phyloP scores from a whole-genome alignment of 805 yeast species.

The Komagataella mondaviorum region DNA sequence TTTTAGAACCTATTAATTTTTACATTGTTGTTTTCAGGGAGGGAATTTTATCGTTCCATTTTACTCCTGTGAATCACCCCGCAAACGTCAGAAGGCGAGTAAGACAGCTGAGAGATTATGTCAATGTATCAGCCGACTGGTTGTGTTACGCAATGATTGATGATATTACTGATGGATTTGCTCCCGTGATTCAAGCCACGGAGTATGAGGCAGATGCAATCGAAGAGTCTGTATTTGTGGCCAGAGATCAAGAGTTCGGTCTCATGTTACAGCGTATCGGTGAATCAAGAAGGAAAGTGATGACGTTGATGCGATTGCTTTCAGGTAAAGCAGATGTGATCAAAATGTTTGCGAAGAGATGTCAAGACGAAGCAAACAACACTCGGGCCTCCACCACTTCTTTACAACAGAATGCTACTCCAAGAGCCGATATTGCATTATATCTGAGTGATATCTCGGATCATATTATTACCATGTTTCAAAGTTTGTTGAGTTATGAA shows the following conservation, averaged over 20 bases:
- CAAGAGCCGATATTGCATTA: constrained; percentile 83
- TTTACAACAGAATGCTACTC: constrained; percentile 26
- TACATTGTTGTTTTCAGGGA: constrained; percentile 60
- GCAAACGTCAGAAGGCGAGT: constrained; percentile 76
- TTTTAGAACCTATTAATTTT: constrained; percentile 66
- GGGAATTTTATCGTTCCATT: constrained; percentile 59
- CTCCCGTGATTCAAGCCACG: constrained; percentile 64
- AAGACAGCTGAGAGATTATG: constrained; percentile 65
- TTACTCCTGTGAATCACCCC: constrained; percentile 52
- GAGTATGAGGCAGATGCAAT: constrained; percentile 76
- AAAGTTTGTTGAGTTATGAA: constrained; percentile 79
- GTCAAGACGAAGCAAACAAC: constrained; percentile 51
- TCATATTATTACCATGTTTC: constrained; percentile 93
- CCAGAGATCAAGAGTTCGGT: constrained; percentile 62
- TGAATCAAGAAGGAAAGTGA: constrained; percentile 78
- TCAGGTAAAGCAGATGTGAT: constrained; percentile 95
- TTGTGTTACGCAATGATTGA: constrained; percentile 70
- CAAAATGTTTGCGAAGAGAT: constrained; percentile 89
- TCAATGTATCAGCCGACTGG: constrained; percentile 73
- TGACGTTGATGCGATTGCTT: constrained; percentile 81
- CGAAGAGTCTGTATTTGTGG: constrained; percentile 75
- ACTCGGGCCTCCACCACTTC: neutral
- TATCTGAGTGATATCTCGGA: constrained; percentile 94
- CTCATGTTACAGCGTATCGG: constrained; percentile 75
- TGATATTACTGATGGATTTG: constrained; percentile 78